phyloP scores from a whole-genome alignment of 2,329 filamentous ascomycete genomes.

The Curvularia spicifera region DNA sequence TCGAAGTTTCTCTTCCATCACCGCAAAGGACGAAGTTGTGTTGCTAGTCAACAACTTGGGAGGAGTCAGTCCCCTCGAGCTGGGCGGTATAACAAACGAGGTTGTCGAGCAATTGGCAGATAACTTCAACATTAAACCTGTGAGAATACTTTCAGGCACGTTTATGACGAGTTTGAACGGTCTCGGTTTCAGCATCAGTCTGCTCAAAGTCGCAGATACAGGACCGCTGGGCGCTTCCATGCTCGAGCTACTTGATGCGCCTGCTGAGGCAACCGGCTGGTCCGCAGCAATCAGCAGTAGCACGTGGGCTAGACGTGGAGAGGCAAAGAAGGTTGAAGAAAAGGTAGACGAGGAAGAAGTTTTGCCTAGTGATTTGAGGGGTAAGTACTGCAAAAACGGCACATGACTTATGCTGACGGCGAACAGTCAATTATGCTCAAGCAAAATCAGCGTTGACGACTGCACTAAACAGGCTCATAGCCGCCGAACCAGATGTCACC shows the following conservation, averaged over 20 bases:
- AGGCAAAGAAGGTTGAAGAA: conserved; percentile 52
- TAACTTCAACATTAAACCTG: conserved; percentile 66
- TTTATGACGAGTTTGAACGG: conserved; percentile 77
- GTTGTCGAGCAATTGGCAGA: conserved; percentile 66
- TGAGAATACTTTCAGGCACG: conserved; percentile 67
- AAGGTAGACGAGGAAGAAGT: conserved; percentile 52
- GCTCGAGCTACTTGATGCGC: conserved; percentile 71
- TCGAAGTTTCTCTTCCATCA: conserved; percentile 71
- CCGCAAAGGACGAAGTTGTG: conserved; percentile 67
- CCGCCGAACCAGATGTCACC: conserved; percentile 69
- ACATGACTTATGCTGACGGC: conserved; percentile 16
- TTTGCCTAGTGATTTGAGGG: conserved; percentile 60
- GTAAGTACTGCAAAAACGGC: conserved; percentile 45
- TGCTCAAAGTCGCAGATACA: conserved; percentile 68
- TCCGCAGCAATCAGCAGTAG: conserved; percentile 63
- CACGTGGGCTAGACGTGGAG: conserved; percentile 63
- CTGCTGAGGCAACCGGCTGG: conserved; percentile 72
- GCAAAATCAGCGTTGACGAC: conserved; percentile 61
- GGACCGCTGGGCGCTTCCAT: conserved; percentile 65
- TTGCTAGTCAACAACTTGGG: conserved; percentile 78
- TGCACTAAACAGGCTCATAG: conserved; percentile 67
- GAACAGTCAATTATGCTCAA: conserved; percentile 58
- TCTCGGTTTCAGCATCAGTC: conserved; percentile 72
- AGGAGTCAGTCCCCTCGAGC: conserved; percentile 73
- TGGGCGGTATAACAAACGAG: conserved; percentile 75